Conservation (phyloP, 371 early-diverging fungal genomes). For the Lichtheimia hyalospora region DNA sequence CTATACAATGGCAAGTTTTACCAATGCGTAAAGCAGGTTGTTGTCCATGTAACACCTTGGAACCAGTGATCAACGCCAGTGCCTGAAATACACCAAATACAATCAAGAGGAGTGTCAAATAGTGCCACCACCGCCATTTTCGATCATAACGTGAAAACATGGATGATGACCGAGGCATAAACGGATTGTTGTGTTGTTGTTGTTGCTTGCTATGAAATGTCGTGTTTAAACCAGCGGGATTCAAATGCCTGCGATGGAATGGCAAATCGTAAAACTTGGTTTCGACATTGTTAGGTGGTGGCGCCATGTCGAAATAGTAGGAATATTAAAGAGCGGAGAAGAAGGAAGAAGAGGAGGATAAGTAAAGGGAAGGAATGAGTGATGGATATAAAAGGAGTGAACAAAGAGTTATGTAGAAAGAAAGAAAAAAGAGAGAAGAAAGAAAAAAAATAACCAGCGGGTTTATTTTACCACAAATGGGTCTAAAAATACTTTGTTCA, state of each 20-base stretch:
- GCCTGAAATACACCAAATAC: slow-evolving; percentile 38
- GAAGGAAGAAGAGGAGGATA: slow-evolving; percentile 1
- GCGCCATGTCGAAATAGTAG: slow-evolving; percentile 9
- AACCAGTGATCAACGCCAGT: slow-evolving; percentile 38
- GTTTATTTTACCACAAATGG: neutral
- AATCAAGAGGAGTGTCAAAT: slow-evolving; percentile 29
- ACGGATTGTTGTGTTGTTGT: neutral
- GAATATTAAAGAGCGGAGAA: slow-evolving; percentile 5
- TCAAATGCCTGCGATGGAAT: neutral
- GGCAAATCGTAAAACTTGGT: slow-evolving; percentile 18
- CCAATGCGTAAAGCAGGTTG: slow-evolving; percentile 45
- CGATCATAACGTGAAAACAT: slow-evolving; percentile 12
- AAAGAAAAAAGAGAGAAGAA: slow-evolving; percentile 9
- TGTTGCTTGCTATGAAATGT: neutral
- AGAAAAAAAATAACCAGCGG: neutral
- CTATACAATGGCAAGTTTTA: too few relatives aligned
- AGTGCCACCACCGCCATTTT: slow-evolving; percentile 54
- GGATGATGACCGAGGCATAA: neutral
- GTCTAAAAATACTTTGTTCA: neutral
- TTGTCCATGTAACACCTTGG: slow-evolving; percentile 29
- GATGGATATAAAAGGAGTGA: neutral
- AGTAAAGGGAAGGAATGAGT: neutral
- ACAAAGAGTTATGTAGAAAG: slow-evolving; percentile 1
- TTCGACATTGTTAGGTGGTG: slow-evolving; percentile 20
- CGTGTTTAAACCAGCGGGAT: neutral